These are phyloP conservation scores for Pholiota conissans DNA, from an alignment of 768 basidiomycete species.

Conservation along the genomic window DNA sequence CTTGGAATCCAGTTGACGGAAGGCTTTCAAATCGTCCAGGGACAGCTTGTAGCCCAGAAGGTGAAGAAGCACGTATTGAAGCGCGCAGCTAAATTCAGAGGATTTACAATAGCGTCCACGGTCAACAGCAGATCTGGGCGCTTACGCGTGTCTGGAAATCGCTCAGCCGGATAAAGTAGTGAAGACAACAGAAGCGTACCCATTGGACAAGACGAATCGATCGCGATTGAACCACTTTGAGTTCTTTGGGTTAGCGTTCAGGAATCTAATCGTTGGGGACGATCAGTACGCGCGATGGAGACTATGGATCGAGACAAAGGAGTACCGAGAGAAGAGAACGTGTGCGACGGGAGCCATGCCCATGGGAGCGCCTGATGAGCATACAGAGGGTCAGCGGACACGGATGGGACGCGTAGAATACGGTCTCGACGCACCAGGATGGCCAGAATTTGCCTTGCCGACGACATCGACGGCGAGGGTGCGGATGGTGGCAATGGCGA, in stretches of 20 bases:
- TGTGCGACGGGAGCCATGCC: conserved; percentile 88
- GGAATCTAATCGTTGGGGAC: conserved; percentile 51
- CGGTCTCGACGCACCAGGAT: conserved; percentile 64
- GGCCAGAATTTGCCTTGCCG: conserved; percentile 90
- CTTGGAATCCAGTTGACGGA: conserved; percentile 87
- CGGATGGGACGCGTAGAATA: conserved; percentile 6
- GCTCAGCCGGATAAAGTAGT: conserved; percentile 3
- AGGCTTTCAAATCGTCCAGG: conserved; percentile 88
- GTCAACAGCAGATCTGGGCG: conserved; percentile 11
- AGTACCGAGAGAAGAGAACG: conserved; percentile 73
- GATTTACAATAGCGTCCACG: conserved; percentile 4
- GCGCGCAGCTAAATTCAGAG: conserved; percentile 65
- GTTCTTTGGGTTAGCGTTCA: conserved; percentile 86
- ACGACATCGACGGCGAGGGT: conserved; percentile 77
- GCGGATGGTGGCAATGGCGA: conserved; percentile 71
- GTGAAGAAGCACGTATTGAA: conserved; percentile 92
- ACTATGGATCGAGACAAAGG: background rate
- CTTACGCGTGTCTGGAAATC: conserved; percentile 70
- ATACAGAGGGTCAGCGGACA: conserved; percentile 13
- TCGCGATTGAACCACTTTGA: conserved; percentile 96
- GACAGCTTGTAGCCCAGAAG: conserved; percentile 90
- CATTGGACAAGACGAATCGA: conserved; percentile 95
- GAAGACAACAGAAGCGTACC: conserved; percentile 48
- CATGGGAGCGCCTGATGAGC: conserved; percentile 79
- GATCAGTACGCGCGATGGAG: conserved; percentile 7